Base-by-base conservation (phyloP, 305 asterid species). In the Petunia hybrid region DNA sequence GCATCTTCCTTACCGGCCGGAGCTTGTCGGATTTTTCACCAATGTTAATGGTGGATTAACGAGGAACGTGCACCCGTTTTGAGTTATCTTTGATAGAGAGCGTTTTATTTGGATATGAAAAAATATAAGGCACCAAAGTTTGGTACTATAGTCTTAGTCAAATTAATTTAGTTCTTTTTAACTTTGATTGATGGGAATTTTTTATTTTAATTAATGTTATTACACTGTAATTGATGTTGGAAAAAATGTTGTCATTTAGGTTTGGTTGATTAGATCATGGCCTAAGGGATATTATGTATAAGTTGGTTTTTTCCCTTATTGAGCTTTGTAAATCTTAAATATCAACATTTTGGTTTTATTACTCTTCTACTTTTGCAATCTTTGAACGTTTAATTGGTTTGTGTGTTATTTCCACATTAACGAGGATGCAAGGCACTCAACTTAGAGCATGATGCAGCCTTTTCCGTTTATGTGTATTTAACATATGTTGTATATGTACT, bases 1-100 rank as follows among this genome's bases (percentile, higher is more conserved):
- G 78, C 92, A 94, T 80, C 84, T 90, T 82, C 97, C 97, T 36
- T 92, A 94, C 90, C 84, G 92, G 89, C 97, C 94, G 83, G 97
- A 89, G 82, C 75, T 92, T 2, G 84, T 90, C 81, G 97, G 98
- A 5, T 85, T 93, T 51, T 94, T 93, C 78, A 94, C 98, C 3
- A 94, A 82, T 78, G 92, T 90, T 40, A 90, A 86, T 62, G 97
- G 94, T 38, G 98, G 98, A 16, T 80, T 96, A 82, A 89, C 90
- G 31, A 92, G 88, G 85, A 93, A 94, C 79, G 93, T 96, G 0
- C 98, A 95, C 45, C 99, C 97, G 59, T 95, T 87, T 70, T 93
- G 74, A 86, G 66, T 0, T 22, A 0, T 0, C 1, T 22, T 22
- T 22, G 31, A 22, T 22, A 22, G 31, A 22, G 1, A 22, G 31